Evolutionary conservation across 345 rosid species (phyloP).

Genomic region (Psidium friedrichsthalianum): DNA sequence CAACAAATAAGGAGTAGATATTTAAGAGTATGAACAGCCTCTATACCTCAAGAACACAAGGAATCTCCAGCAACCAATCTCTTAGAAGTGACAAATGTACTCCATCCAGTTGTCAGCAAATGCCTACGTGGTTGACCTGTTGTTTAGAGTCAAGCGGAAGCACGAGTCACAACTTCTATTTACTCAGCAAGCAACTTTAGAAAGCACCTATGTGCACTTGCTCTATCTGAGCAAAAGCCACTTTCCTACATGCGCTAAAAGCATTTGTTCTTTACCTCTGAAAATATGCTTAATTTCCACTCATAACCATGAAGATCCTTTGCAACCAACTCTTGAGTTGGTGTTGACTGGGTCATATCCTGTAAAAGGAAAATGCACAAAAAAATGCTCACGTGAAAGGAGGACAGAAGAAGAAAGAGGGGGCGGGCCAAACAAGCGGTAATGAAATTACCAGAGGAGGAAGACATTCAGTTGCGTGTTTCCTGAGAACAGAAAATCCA

Average conservation of each 20-base stretch:
- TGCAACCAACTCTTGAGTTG: slow-evolving; percentile 83
- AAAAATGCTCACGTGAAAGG: not conserved
- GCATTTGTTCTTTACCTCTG: slow-evolving; percentile 39
- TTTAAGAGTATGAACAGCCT: not conserved
- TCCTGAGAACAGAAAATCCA: slow-evolving; percentile 85
- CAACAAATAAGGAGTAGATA: not conserved
- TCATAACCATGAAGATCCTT: slow-evolving; percentile 82
- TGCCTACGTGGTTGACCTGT: slow-evolving; percentile 94
- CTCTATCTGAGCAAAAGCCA: not conserved
- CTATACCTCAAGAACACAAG: slow-evolving; percentile 73
- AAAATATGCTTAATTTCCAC: slow-evolving; percentile 92
- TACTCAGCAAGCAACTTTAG: not conserved
- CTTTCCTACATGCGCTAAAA: not conserved
- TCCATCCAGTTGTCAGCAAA: slow-evolving; percentile 93
- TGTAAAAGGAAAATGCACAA: slow-evolving; percentile 10
- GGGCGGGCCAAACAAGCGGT: not conserved
- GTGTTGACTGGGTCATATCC: slow-evolving; percentile 86
- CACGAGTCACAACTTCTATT: not conserved
- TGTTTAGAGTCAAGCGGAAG: not conserved
- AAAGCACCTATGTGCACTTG: not conserved
- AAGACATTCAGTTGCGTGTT: slow-evolving; percentile 87
- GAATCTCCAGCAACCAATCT: slow-evolving; percentile 84
- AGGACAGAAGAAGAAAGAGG: not conserved
- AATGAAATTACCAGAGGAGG: slow-evolving; percentile 60
- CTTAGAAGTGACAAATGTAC: slow-evolving; percentile 87